Evolutionary conservation across 2,329 filamentous ascomycete species (phyloP).

Genomic region (Metarhizium anisopliae): DNA sequence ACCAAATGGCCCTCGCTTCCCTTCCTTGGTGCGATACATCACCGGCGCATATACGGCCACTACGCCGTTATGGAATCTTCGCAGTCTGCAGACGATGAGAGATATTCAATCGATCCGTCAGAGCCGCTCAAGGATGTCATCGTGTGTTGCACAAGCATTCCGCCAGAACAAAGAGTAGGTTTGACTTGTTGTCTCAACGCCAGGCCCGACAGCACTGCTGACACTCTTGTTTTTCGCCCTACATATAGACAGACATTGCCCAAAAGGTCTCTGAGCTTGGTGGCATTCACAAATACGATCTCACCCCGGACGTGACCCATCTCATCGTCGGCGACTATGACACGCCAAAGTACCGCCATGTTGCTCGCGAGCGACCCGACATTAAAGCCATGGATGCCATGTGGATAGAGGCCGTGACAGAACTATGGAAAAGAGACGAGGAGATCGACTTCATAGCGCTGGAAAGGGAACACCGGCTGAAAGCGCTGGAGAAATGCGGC

Average conservation of each 20-base stretch:
- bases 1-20: not conserved
- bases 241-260: constrained; percentile 44
- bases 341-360: constrained; percentile 91
- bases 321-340: constrained; percentile 82
- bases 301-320: constrained; percentile 94
- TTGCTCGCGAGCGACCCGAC: constrained; percentile 80
- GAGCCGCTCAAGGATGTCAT: constrained; percentile 62
- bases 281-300: constrained; percentile 76
- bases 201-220: not conserved
- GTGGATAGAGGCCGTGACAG: constrained; percentile 75
- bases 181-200: constrained; percentile 1
- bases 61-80: constrained; percentile 19
- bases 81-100: constrained; percentile 15
- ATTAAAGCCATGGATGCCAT: constrained; percentile 72
- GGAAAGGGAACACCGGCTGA: constrained; percentile 57
- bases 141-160: constrained; percentile 81
- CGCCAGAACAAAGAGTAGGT: constrained; percentile 67
- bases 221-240: not conserved
- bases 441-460: constrained; percentile 63
- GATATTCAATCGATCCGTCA: constrained; percentile 41
- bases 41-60: not conserved
- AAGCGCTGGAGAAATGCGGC: constrained; percentile 49
- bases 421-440: constrained; percentile 75
- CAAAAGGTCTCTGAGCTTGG: constrained; percentile 70
- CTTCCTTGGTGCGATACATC: not conserved